phyloP scores from a whole-genome alignment of 176 grass and related monocot genomes.

The Musa acuminata region DNA sequence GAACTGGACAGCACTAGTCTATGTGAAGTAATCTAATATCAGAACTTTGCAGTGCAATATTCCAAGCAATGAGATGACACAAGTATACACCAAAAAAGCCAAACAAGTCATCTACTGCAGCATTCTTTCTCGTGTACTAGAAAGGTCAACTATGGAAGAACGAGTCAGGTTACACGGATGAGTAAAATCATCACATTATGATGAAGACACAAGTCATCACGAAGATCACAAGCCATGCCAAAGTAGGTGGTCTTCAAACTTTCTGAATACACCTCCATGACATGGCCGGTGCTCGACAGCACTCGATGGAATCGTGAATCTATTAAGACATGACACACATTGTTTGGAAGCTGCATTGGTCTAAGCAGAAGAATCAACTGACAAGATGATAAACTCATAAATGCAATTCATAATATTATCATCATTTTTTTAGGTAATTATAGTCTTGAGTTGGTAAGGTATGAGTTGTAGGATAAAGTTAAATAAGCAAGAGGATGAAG shows the following conservation, averaged over 20 bases:
- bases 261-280: constrained; percentile 48
- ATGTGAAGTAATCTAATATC: background rate
- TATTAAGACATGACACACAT: constrained; percentile 16
- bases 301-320: constrained; percentile 77
- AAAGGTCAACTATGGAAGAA: background rate
- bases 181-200: constrained; percentile 65
- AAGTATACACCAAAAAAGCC: background rate
- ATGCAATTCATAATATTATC: too few species aligned
- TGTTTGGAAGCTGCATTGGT: background rate
- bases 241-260: constrained; percentile 80
- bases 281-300: constrained; percentile 50
- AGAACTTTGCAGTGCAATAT: background rate
- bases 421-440: too few species aligned
- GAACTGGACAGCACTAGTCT: background rate
- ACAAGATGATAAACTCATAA: too few species aligned
- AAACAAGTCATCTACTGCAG: background rate
- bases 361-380: too few species aligned
- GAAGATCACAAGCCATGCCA: constrained; percentile 77
- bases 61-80: too few species aligned
- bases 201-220: constrained; percentile 69
- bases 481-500: too few species aligned
- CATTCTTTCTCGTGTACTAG: background rate
- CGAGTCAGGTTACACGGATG: constrained; percentile 54
- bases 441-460: too few species aligned
- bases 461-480: too few species aligned